Evolutionary conservation across 2,329 filamentous ascomycete species (phyloP).

Genomic region (Xylaria sp.): DNA sequence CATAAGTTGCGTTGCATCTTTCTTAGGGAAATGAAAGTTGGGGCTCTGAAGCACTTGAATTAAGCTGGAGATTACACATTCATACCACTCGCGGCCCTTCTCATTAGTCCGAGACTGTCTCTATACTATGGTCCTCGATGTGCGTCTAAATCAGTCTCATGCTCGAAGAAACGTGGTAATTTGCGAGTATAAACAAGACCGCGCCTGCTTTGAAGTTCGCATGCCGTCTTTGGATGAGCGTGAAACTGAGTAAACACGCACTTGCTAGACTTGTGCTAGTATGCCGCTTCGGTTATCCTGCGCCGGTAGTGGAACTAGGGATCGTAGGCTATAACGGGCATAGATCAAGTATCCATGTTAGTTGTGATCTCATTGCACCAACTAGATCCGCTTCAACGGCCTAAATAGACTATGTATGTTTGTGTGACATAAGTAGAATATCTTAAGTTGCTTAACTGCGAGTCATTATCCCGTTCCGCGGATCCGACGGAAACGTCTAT

Average conservation of each 20-base stretch:
- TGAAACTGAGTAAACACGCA: conserved; percentile 6
- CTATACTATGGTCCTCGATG: not conserved
- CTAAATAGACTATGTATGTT: not conserved
- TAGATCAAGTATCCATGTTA: not conserved
- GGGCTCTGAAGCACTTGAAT: not conserved
- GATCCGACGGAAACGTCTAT: not conserved
- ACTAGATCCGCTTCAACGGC: not conserved
- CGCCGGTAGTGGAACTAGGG: not conserved
- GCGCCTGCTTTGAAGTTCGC: conserved; percentile 6
- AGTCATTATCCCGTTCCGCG: not conserved
- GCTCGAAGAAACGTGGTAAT: conserved; percentile 11
- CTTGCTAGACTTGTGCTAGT: not conserved
- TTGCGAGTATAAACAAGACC: not conserved
- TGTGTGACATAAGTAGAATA: not conserved
- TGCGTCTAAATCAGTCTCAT: conserved; percentile 2
- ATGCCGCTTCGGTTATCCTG: conserved; percentile 3
- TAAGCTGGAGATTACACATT: not conserved
- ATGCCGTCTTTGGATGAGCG: not conserved
- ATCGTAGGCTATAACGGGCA: not conserved
- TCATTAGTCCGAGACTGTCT: not conserved
- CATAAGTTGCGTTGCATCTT: not conserved
- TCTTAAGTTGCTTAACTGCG: not conserved
- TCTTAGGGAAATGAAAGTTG: not conserved
- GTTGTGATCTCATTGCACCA: not conserved
- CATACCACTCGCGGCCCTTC: not conserved